Percentiles rank a stretch among this genome's conserved stretches.
These are phyloP conservation scores for Phaeosphaeria sp. DNA, from an alignment of 2,329 filamentous ascomycete species.

Conservation along the genomic window DNA sequence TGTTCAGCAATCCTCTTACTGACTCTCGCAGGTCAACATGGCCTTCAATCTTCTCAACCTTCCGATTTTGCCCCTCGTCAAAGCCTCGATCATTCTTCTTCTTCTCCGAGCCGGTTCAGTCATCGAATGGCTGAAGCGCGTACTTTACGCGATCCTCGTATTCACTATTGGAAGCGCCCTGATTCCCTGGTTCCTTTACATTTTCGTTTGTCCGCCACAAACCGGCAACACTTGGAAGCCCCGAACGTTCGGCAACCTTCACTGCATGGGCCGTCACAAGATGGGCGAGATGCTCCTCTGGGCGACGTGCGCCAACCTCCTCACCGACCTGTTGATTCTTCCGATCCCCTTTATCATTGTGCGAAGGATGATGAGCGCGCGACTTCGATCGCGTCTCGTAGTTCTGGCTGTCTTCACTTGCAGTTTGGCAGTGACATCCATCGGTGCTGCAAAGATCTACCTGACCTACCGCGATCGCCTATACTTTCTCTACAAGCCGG, in stretches of 20 bases:
- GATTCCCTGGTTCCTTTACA: conserved; percentile 47
- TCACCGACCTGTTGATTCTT: conserved; percentile 51
- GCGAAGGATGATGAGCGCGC: conserved; percentile 49
- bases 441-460: conserved; percentile 51
- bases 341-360: conserved; percentile 52
- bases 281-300: conserved; percentile 50
- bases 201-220: conserved; percentile 49
- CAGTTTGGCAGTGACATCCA: conserved; percentile 50
- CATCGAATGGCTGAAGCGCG: conserved; percentile 47
- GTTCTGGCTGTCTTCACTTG: conserved; percentile 49
- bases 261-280: conserved; percentile 46
- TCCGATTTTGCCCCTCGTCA: conserved; percentile 50
- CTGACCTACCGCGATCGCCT: conserved; percentile 50
- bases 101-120: conserved; percentile 49
- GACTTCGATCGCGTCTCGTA: conserved; percentile 46
- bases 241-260: conserved; percentile 47
- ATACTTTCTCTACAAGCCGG: conserved; percentile 41
- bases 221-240: conserved; percentile 50
- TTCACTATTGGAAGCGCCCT: conserved; percentile 46
- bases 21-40: conserved; percentile 34
- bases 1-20: neutral
- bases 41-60: conserved; percentile 51
- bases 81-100: conserved; percentile 49
- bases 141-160: conserved; percentile 46
- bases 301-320: conserved; percentile 50